A percentile compares a stretch with the other conserved stretches of the same genome.
phyloP scores from a whole-genome alignment of 2,329 filamentous ascomycete species.

The Helminthosporium solani region DNA sequence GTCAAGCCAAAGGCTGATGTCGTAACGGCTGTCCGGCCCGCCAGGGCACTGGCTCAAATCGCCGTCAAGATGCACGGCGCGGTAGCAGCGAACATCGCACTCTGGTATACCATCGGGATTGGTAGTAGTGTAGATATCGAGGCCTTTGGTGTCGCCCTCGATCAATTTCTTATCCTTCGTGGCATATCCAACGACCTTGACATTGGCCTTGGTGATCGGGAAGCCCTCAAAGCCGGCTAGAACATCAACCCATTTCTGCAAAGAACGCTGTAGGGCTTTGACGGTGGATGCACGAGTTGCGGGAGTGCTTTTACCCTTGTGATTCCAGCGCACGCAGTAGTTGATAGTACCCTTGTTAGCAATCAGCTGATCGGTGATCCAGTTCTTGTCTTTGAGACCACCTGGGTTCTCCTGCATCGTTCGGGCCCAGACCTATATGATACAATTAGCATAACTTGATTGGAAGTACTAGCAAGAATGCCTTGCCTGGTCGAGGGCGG shows the following conservation, averaged over 20 bases:
- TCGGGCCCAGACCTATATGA: no score
- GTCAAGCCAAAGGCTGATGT: no score
- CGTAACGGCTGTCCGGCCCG: no score
- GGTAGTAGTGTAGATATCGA: slow-evolving; percentile 47
- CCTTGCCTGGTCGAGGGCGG: no score
- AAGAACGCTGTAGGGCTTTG: slow-evolving; percentile 40
- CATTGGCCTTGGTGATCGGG: slow-evolving; percentile 45
- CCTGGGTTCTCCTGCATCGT: no score
- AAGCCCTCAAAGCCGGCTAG: slow-evolving; percentile 49
- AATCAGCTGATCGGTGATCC: slow-evolving; percentile 34
- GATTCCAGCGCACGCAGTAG: slow-evolving; percentile 51
- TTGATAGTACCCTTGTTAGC: slow-evolving; percentile 39
- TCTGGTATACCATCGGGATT: slow-evolving; percentile 46
- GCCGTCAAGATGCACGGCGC: no score
- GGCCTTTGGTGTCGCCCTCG: slow-evolving; percentile 38
- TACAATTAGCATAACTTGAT: no score
- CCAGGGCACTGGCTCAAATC: no score
- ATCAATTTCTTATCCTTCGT: slow-evolving; percentile 43
- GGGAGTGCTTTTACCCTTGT: slow-evolving; percentile 37
- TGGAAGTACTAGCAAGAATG: no score
- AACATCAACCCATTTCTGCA: slow-evolving; percentile 48
- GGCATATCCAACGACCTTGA: slow-evolving; percentile 49
- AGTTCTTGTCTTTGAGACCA: no score
- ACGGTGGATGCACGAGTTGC: slow-evolving; percentile 41
- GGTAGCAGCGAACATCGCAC: no score